Conservation (phyloP, 2,329 filamentous ascomycete genomes). For the Beauveria pseudobassiana region DNA sequence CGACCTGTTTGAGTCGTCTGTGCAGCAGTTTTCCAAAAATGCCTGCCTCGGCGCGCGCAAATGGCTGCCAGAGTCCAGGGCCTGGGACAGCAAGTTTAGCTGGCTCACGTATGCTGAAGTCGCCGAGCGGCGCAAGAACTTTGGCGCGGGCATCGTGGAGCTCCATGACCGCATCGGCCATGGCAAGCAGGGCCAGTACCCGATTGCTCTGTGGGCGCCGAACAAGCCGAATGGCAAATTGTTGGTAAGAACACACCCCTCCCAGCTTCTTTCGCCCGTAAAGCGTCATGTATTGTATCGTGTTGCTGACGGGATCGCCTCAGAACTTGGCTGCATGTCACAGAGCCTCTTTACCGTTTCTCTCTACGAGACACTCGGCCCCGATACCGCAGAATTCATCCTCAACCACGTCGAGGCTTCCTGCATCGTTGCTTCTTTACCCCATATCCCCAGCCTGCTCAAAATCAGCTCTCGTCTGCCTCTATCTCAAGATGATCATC, state of each 20-base stretch:
- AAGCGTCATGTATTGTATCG: no score
- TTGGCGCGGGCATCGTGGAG: constrained; percentile 72
- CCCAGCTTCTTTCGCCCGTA: no score
- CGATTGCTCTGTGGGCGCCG: constrained; percentile 77
- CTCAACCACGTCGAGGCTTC: constrained; percentile 78
- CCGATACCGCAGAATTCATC: constrained; percentile 89
- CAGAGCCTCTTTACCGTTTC: constrained; percentile 87
- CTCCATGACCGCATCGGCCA: constrained; percentile 64
- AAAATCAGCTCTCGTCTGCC: constrained; percentile 73
- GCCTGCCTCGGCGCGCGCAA: constrained; percentile 68
- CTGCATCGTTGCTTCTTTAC: constrained; percentile 70
- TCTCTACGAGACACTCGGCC: constrained; percentile 91
- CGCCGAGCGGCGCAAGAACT: constrained; percentile 63
- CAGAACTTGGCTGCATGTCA: constrained; percentile 79
- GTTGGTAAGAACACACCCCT: constrained; percentile 35
- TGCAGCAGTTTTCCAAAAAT: constrained; percentile 50
- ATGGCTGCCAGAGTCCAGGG: constrained; percentile 63
- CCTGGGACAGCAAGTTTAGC: constrained; percentile 59
- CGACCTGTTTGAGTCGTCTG: constrained; percentile 64
- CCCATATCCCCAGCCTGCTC: constrained; percentile 73
- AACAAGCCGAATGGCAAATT: constrained; percentile 85
- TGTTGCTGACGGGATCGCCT: background rate
- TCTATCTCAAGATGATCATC: constrained; percentile 76
- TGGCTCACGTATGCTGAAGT: constrained; percentile 74
- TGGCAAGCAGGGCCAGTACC: constrained; percentile 53